A percentile compares a stretch with the other conserved stretches of the same genome.
Evolutionary conservation across 106 monocot species (phyloP).

Genomic region (Alisma plantagoaquatica): DNA sequence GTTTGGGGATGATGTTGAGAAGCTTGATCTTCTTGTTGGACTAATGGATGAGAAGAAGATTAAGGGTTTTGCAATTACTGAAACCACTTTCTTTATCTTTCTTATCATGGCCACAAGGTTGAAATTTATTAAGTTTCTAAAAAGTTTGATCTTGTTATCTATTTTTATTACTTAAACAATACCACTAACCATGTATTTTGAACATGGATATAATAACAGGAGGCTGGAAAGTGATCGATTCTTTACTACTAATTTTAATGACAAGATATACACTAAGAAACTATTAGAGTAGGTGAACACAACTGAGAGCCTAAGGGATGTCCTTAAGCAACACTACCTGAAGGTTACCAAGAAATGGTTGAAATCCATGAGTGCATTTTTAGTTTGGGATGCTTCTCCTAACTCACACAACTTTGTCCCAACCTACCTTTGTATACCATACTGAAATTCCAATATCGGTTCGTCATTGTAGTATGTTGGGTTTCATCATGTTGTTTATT

Average conservation of each 20-base stretch:
- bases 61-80: constrained; percentile 63
- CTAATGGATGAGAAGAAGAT: constrained; percentile 73
- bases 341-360: constrained; percentile 27
- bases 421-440: constrained; percentile 26
- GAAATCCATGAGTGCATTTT: constrained; percentile 53
- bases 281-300: constrained; percentile 54
- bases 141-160: not conserved
- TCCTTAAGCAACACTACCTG: constrained; percentile 41
- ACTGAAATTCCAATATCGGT: too few species aligned
- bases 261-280: constrained; percentile 52
- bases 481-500: too few species aligned
- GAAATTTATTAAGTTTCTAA: not conserved
- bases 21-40: constrained; percentile 49
- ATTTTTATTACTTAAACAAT: too few species aligned
- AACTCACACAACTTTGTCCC: constrained; percentile 21
- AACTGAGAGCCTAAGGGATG: constrained; percentile 48
- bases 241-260: constrained; percentile 59
- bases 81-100: constrained; percentile 56
- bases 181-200: not conserved
- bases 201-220: constrained; percentile 16
- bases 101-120: constrained; percentile 59
- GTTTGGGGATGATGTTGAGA: constrained; percentile 52
- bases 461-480: too few species aligned
- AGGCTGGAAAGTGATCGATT: constrained; percentile 62
- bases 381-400: constrained; percentile 51